Conservation (phyloP, 1,284 basidiomycete genomes). For the Ganoderma boninense region DNA sequence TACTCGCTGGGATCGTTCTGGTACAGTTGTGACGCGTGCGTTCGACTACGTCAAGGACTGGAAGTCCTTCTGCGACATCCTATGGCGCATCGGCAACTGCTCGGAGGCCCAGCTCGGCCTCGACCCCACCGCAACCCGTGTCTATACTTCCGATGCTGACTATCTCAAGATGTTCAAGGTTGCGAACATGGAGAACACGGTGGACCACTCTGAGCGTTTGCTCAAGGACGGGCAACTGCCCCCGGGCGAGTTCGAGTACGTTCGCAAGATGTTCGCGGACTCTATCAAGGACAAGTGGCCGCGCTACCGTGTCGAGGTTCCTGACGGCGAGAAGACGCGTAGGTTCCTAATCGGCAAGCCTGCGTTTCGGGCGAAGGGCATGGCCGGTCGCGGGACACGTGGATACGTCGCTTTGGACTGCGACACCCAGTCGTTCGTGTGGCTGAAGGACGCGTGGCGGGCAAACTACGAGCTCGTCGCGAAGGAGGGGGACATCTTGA, state of each 20-base stretch:
- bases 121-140: conserved; percentile 12
- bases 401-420: conserved; percentile 16
- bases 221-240: not conserved
- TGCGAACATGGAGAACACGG: not conserved
- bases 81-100: conserved; percentile 36
- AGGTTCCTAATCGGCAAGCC: conserved; percentile 18
- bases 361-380: not conserved
- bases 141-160: not conserved
- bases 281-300: not conserved
- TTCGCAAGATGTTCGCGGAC: not conserved
- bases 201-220: not conserved
- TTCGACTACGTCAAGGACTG: conserved; percentile 9
- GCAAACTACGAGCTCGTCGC: not conserved
- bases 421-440: conserved; percentile 2
- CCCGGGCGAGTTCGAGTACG: conserved; percentile 7
- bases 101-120: conserved; percentile 39
- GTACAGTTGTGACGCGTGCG: not conserved
- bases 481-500: conserved; percentile 3
- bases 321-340: not conserved
- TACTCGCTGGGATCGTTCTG: conserved; percentile 13
- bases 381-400: conserved; percentile 13
- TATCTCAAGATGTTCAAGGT: not conserved
- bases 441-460: conserved; percentile 19
- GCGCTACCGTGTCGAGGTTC: not conserved
- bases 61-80: conserved; percentile 2